phyloP scores from a whole-genome alignment of 495 filamentous ascomycete genomes.

The Jackrogersella minutella region DNA sequence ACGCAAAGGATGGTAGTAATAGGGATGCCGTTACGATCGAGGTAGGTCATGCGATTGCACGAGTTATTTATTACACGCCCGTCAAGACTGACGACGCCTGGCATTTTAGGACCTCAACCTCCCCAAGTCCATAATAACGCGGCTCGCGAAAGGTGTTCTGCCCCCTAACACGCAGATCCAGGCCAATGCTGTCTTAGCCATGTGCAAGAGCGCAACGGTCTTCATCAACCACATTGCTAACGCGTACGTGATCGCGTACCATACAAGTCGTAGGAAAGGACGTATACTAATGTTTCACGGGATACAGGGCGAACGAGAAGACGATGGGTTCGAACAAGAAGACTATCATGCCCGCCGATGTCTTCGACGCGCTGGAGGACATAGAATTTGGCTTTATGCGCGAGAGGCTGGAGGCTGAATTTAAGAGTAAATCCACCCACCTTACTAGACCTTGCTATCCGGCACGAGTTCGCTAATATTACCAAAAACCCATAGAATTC shows the following conservation, averaged over 20 bases:
- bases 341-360: conserved; percentile 84
- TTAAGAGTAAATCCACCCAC: conserved; percentile 57
- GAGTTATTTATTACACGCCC: background rate
- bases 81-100: background rate
- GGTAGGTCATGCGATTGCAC: conserved; percentile 34
- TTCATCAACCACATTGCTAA: conserved; percentile 91
- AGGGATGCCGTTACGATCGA: conserved; percentile 54
- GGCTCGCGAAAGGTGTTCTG: conserved; percentile 95
- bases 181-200: conserved; percentile 88
- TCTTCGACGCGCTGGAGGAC: conserved; percentile 81
- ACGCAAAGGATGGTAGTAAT: conserved; percentile 5
- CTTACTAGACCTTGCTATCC: background rate
- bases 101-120: conserved; percentile 80
- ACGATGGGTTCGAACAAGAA: conserved; percentile 73
- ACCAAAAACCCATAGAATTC: conserved; percentile 51
- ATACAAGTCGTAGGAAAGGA: background rate
- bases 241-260: conserved; percentile 64
- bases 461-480: conserved; percentile 5
- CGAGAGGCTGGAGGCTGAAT: conserved; percentile 67
- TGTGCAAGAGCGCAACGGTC: conserved; percentile 92
- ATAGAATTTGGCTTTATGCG: conserved; percentile 84
- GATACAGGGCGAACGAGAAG: conserved; percentile 76
- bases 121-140: conserved; percentile 90
- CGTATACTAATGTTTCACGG: conserved; percentile 9
- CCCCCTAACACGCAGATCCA: conserved; percentile 94